Evolutionary conservation across 1,284 basidiomycete species (phyloP).

Genomic region (Pascua sp.): DNA sequence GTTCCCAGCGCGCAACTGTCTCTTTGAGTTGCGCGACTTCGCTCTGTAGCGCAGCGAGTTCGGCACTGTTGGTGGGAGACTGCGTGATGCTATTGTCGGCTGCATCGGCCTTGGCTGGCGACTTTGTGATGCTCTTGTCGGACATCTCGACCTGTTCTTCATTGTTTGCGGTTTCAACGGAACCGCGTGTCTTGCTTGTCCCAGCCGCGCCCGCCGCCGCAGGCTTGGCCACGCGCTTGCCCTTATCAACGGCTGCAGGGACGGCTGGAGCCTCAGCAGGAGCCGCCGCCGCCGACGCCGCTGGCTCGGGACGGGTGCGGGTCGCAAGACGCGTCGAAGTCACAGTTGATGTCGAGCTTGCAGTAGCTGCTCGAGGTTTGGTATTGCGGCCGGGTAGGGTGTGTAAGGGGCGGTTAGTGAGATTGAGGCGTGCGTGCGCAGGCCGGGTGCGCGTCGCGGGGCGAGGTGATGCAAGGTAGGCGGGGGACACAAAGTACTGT

Average conservation of each 20-base stretch:
- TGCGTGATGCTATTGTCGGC: background rate
- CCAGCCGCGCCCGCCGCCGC: too few species aligned
- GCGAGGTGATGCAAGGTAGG: slow-evolving; percentile 14
- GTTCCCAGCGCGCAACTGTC: background rate
- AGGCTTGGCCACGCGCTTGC: too few species aligned
- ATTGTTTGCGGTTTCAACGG: too few species aligned
- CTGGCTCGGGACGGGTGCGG: too few species aligned
- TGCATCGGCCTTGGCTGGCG: background rate
- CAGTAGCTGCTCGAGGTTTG: too few species aligned
- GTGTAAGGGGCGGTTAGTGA: too few species aligned
- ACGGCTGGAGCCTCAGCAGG: background rate
- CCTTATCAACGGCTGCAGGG: background rate
- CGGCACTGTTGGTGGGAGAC: background rate
- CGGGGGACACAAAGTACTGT: slow-evolving; percentile 29
- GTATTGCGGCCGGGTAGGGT: too few species aligned
- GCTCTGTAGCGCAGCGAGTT: background rate
- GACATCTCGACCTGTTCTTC: too few species aligned
- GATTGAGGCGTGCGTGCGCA: too few species aligned
- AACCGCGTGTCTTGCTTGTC: too few species aligned
- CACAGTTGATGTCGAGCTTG: background rate
- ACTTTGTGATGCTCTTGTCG: background rate
- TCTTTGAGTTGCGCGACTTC: background rate
- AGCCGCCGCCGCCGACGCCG: too few species aligned
- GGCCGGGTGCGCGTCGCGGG: background rate
- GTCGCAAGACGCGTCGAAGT: slow-evolving; percentile 1